Percentiles rank a stretch among this genome's conserved stretches.
phyloP scores from a whole-genome alignment of 768 basidiomycete species.

The Tylopilus sp. region DNA sequence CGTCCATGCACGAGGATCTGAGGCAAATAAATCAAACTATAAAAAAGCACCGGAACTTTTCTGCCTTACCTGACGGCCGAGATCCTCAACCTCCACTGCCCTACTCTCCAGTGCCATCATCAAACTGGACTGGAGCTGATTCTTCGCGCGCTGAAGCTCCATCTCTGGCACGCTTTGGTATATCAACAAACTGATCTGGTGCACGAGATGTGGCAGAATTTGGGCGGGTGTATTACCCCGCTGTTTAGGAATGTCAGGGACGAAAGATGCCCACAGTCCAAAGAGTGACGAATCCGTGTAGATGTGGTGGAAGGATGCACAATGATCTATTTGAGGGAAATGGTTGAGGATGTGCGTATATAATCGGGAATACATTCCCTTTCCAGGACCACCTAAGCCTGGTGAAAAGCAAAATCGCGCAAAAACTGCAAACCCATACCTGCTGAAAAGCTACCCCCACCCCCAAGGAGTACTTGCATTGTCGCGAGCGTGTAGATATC shows the following conservation, averaged over 20 bases:
- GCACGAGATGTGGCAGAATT: constrained; percentile 79
- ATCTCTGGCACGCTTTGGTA: constrained; percentile 59
- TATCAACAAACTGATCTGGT: constrained; percentile 81
- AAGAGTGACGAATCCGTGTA: constrained; percentile 94
- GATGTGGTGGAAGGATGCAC: constrained; percentile 96
- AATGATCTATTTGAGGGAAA: constrained; percentile 91
- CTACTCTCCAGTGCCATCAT: constrained; percentile 95
- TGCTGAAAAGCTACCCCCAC: constrained; percentile 95
- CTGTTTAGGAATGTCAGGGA: constrained; percentile 56
- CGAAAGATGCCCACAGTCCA: constrained; percentile 84
- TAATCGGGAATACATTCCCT: constrained; percentile 97
- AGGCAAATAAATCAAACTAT: constrained; percentile 1
- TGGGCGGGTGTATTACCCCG: constrained; percentile 62
- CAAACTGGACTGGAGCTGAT: constrained; percentile 88
- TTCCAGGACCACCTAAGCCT: constrained; percentile 81
- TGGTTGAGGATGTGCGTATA: constrained; percentile 96
- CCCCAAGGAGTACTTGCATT: constrained; percentile 92
- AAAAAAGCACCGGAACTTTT: background rate
- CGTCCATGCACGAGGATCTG: constrained; percentile 83
- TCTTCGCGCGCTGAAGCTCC: constrained; percentile 87
- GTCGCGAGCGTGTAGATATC: constrained; percentile 93
- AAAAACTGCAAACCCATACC: constrained; percentile 38
- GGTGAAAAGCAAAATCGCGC: constrained; percentile 2
- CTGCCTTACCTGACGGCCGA: constrained; percentile 75
- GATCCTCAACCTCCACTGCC: constrained; percentile 81